Evolutionary conservation across 345 rosid genomes (phyloP), one percentile per base, ranked within the genome.

Genomic region (Viola odorata): DNA sequence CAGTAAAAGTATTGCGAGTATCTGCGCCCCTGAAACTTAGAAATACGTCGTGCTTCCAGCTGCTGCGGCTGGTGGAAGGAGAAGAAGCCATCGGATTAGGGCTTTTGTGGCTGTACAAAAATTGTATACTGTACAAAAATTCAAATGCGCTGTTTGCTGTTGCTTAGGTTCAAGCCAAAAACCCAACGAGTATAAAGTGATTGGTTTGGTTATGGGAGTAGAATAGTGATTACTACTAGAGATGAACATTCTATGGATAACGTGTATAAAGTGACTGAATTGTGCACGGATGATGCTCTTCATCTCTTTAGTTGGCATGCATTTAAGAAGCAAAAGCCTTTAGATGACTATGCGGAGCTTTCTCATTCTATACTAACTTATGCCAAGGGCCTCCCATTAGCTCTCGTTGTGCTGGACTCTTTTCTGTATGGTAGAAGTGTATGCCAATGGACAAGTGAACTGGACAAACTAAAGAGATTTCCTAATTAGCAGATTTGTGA

Each of bases 191-290:
- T n/a, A n/a, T n/a, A n/a, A n/a, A n/a, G n/a, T 12, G 50, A 47
- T 11, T 47, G 50, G 50, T 75, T 75, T 53, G 75, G 72, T 38
- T 9, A 37, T 0, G 72, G 79, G 32, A 75, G 75, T 41, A 66
- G 68, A 62, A 61, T 74, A 12, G 15, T 74, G 8, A n/a, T 74
- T 15, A 74, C 78, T 10, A 69, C 78, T 4, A 62, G 75, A 63
- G 69, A 75, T 49, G 60, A 54, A 41, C 63, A 63, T 66, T 40
- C 66, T n/a, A n/a, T n/a, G n/a, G n/a, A n/a, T n/a, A n/a, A n/a
- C n/a, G n/a, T n/a, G n/a, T n/a, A n/a, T n/a, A n/a, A n/a, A n/a
- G n/a, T n/a, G n/a, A 45, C 69, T 70, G 62, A 65, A 5, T 51
- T 65, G 47, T 13, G 14, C 39, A 3, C 3, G 5, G 42, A 36